Evolutionary conservation across 352 stramenopile genomes (phyloP).

Genomic region (Globisporangium parvum): DNA sequence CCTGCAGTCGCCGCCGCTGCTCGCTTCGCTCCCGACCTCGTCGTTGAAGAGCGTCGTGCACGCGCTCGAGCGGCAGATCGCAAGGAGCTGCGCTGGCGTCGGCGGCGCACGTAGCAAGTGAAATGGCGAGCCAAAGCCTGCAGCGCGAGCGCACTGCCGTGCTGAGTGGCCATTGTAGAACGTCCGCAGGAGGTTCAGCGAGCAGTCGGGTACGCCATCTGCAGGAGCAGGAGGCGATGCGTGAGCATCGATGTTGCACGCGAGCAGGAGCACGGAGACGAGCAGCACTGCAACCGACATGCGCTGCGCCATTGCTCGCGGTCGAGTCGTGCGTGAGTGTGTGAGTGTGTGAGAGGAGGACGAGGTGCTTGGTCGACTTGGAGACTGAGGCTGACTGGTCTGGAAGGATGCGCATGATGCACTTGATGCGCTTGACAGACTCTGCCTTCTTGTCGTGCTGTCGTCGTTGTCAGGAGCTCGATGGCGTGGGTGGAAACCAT

Average conservation of each 20-base stretch:
- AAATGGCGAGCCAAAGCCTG: conserved; percentile 5
- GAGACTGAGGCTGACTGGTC: too few relatives aligned
- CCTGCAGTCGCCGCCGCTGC: conserved; percentile 1
- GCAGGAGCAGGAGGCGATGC: too few relatives aligned
- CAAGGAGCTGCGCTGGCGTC: conserved; percentile 3
- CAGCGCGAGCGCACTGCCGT: conserved; percentile 5
- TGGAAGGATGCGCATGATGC: too few relatives aligned
- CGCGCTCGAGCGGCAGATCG: conserved; percentile 10
- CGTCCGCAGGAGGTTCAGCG: neutral
- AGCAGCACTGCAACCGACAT: neutral
- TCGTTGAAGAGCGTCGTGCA: conserved; percentile 4
- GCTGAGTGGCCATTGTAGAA: neutral
- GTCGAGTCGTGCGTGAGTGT: too few relatives aligned
- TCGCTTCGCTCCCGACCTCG: neutral
- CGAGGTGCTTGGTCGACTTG: too few relatives aligned
- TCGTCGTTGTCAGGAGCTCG: too few relatives aligned
- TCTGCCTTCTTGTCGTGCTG: too few relatives aligned
- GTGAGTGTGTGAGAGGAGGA: too few relatives aligned
- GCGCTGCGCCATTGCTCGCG: too few relatives aligned
- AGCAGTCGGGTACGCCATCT: neutral
- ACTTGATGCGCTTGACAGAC: too few relatives aligned
- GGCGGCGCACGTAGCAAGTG: conserved; percentile 3
- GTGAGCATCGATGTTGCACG: neutral
- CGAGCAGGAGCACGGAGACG: neutral
- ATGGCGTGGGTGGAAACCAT: too few relatives aligned